Base-by-base conservation (phyloP, 345 rosid genomes). In the Draba incana region DNA sequence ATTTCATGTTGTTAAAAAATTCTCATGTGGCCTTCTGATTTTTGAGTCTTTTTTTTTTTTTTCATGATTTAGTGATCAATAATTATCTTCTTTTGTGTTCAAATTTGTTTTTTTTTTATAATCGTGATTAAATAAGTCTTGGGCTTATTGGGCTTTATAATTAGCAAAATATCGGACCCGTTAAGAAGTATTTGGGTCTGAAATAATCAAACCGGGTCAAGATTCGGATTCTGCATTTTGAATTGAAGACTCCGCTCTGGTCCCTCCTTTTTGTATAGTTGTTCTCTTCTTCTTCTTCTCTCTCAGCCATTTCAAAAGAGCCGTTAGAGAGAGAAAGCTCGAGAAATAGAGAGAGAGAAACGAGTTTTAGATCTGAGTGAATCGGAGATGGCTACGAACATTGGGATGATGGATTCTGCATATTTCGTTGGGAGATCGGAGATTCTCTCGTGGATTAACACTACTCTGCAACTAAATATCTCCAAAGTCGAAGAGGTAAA, bases 401-500 rank as follows among this genome's bases (percentile, higher is more conserved):
- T 92, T 74, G 98, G 98, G 33, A 88, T 85, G 94, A 89, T 95
- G 99, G 99, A 89, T 48, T 43, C 76, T 0, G 98, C 96, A 7
- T 95, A 92, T 50, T 92, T 95, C 79, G 99, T 95, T 3, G 97
- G 97, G 2, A 83, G 99, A 92, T 86, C 97, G 27, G 97, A 92
- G 86, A 92, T 95, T 74, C 96, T 95, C 60, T 68, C 96, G 1
- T 95, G 97, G 99, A 88, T 95, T 74, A 95, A 89, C 82, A 81
- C 92, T 51, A 84, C 89, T 68, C 94, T 92, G 46, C 96, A 84
- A 28, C 97, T 95, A 70, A 88, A 76, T 68, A 87, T 95, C 78
- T 84, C 98, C 74, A 95, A 86, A 86, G 99, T 95, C 50, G 99
- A 92, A 86, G 99, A 95, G 94, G 98, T 88, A 65, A 52, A 30